These are phyloP conservation scores for Scenedesmus sp. DNA, from an alignment of 163 green algal genomes.

Conservation along the genomic window DNA sequence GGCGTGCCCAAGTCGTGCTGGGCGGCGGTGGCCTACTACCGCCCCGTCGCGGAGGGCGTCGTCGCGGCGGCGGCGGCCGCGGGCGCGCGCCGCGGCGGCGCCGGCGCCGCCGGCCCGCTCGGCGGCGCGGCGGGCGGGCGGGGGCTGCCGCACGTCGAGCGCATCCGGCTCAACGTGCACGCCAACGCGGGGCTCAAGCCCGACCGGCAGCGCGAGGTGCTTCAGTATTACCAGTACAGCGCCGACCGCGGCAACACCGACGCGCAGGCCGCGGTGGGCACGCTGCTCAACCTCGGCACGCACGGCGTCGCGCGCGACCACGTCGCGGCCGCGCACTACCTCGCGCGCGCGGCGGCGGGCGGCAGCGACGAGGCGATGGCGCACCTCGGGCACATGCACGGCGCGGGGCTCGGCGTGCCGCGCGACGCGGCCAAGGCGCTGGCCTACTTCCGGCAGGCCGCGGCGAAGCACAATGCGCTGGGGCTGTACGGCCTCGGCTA, in stretches of 20 bases:
- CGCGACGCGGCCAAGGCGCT: conserved; percentile 64
- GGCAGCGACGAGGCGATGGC: conserved; percentile 84
- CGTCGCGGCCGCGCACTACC: conserved; percentile 73
- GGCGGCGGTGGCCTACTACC: conserved; percentile 87
- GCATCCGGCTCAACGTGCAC: conserved; percentile 63
- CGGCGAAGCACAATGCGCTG: conserved; percentile 64
- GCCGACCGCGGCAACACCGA: conserved; percentile 91
- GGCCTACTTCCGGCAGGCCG: conserved; percentile 72
- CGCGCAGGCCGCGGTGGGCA: conserved; percentile 57
- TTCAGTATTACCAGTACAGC: conserved; percentile 95
- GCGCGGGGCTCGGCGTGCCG: conserved; percentile 42
- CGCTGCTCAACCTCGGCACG: conserved; percentile 63
- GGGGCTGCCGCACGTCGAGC: conserved; percentile 60
- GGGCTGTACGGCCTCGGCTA: conserved; percentile 84
- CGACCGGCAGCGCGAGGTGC: conserved; percentile 74
- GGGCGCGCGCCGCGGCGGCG: not conserved
- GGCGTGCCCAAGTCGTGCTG: conserved; percentile 86
- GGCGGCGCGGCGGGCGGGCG: not conserved
- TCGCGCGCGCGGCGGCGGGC: conserved; percentile 71
- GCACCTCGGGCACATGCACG: conserved; percentile 92
- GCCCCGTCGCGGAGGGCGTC: conserved; percentile 78
- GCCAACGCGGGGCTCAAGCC: conserved; percentile 37
- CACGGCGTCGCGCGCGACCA: conserved; percentile 66
- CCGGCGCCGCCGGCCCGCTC: not conserved
- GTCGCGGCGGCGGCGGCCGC: conserved; percentile 17